Base-by-base conservation (phyloP, 345 rosid species). In the Linum tenue region DNA sequence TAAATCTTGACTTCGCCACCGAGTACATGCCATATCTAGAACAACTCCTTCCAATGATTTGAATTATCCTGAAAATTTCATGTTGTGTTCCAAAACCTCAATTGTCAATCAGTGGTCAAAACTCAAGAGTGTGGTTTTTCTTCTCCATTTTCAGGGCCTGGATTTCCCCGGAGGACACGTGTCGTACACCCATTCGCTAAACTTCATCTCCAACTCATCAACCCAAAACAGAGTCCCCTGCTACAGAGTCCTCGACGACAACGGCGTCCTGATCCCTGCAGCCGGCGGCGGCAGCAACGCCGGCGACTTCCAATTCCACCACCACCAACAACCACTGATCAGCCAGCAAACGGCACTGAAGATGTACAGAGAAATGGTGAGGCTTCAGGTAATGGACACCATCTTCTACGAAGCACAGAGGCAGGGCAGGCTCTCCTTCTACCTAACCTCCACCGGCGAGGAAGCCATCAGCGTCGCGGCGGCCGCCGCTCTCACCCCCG, bases 91-190 rank as follows among this genome's bases (percentile, higher is more conserved):
- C 16, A 55, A 11, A 55, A 55, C 4, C 1, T 11, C 16, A 55
- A 22, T 55, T 1, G 4, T 14, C 12, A 55, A n/a, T n/a, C n/a
- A n/a, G n/a, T n/a, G 58, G 16, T 4, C 16, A 11, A 22, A 22
- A 15, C 4, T 55, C 0, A 55, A 14, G 1, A 55, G 12, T 55
- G 2, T 4, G 12, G 16, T 5, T 55, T 12, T 55, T n/a, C n/a
- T 55, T 55, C n/a, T 15, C 64, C 39, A 3, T 7, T n/a, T 36
- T 59, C 69, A 89, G 96, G 88, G 55, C 60, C 41, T 85, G 75
- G 81, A 85, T 66, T 87, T 89, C 43, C 94, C 94, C 1, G 96
- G 96, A 39, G 94, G 91, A 36, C 87, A 81, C 65, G 86, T 87
- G 55, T 15, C 77, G 39, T 90, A 77, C 61, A 82, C 79, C 50